Base-by-base conservation (phyloP, 495 filamentous ascomycete species). In the Cryomyces minteri region DNA sequence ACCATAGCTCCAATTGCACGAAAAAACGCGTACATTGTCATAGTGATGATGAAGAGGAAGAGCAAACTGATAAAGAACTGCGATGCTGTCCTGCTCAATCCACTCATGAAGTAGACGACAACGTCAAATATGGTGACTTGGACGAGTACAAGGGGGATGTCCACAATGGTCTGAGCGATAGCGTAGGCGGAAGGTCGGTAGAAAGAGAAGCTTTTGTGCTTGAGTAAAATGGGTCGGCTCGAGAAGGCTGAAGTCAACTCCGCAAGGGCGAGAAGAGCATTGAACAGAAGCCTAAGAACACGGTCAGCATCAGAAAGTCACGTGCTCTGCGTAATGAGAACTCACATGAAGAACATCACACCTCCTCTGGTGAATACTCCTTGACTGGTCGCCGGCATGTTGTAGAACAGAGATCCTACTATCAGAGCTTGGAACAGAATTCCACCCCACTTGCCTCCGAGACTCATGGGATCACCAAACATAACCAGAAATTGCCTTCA, bases 181-280 rank as follows among this genome's bases (percentile, higher is more conserved):
- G 77, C 80, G 48, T 77, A 84, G 38, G 86, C 84, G 3, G 80
- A 70, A 9, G 86, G 85, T 4, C 82, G 76, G 55, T 88, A 88
- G 57, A 92, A 88, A 3, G 80, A 80, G 55, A 84, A 90, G 46
- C 72, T 76, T 60, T 84, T 83, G 58, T 94, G 86, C 51, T 90
- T 88, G 47, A 84, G 64, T 36, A 93, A 61, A 39, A 93, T 81
- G 4, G 80, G 82, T 29, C 80, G 70, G 7, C 73, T 74, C 4
- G 68, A 58, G 51, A 88, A 88, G 2, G 79, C 73, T 29, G 76
- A 62, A 11, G 78, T 84, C 32, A 88, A 65, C 51, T 92, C 85
- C 5, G 80, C 72, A 14, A 93, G 60, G 11, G 85, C 80, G 25
- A 88, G 69, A 32, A 92, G 69, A 30, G 82, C 73, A 52, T 88